phyloP scores from a whole-genome alignment of 805 yeast species.

The Kodamaea kaohsiungensis region DNA sequence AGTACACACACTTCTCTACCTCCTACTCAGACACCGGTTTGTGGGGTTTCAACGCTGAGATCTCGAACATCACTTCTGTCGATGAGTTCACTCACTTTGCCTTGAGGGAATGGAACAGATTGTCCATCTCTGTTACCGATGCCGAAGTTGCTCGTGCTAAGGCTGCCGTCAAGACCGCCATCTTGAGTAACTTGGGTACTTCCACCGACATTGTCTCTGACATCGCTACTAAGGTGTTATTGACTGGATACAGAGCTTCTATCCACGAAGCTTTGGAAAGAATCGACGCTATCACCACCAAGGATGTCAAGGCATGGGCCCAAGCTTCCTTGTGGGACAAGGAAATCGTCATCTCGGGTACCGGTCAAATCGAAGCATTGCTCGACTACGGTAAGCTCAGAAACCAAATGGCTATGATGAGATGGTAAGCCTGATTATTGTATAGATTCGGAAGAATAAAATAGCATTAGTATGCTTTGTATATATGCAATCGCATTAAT shows the following conservation, averaged over 20 bases:
- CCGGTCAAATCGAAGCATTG: conserved; percentile 84
- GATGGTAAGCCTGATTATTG: conserved; percentile 44
- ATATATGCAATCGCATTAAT: conserved; percentile 1
- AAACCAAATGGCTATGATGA: conserved; percentile 87
- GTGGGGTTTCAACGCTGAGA: conserved; percentile 77
- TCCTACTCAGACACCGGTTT: conserved; percentile 78
- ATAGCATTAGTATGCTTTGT: conserved; percentile 1
- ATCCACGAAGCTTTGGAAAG: conserved; percentile 57
- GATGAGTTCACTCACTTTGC: conserved; percentile 83
- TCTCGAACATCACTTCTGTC: conserved; percentile 56
- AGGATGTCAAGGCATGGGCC: conserved; percentile 73
- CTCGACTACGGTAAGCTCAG: conserved; percentile 84
- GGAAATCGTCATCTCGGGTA: conserved; percentile 79
- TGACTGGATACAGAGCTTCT: conserved; percentile 62
- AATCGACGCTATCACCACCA: conserved; percentile 63
- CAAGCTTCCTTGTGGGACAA: conserved; percentile 74
- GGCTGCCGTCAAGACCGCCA: conserved; percentile 63
- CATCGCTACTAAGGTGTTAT: conserved; percentile 60
- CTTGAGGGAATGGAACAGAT: conserved; percentile 85
- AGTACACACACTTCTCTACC: conserved; percentile 67
- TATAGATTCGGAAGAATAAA: not conserved
- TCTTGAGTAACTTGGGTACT: conserved; percentile 51
- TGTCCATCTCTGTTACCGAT: conserved; percentile 70
- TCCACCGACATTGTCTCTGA: conserved; percentile 53
- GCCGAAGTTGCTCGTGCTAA: conserved; percentile 80